Percentiles rank a stretch among this genome's conserved stretches.
These are phyloP conservation scores for Aspergillus arachidicola DNA, from an alignment of 2,329 filamentous ascomycete genomes.

Conservation along the genomic window DNA sequence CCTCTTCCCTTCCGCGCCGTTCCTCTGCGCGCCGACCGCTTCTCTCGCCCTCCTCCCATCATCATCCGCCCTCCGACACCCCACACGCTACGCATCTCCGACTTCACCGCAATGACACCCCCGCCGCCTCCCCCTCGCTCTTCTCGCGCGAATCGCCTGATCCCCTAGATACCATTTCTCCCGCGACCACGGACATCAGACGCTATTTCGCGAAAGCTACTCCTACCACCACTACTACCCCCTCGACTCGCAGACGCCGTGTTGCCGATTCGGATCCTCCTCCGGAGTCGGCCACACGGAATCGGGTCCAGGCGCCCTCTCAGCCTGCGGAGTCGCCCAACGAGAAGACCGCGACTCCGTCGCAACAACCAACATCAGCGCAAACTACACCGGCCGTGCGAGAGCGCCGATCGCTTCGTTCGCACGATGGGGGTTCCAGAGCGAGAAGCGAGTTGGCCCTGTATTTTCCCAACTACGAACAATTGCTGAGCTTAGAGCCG, in stretches of 20 bases:
- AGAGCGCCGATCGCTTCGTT: conserved; percentile 73
- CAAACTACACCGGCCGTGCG: conserved; percentile 8
- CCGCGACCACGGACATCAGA: conserved; percentile 13
- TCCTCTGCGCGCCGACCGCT: conserved; percentile 21
- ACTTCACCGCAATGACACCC: conserved; percentile 21
- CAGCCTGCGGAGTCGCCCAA: conserved; percentile 6
- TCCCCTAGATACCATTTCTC: conserved; percentile 29
- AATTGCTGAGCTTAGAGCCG: conserved; percentile 83
- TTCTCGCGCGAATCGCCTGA: conserved; percentile 31
- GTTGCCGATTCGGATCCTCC: background rate
- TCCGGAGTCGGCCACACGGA: background rate
- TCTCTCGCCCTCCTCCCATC: conserved; percentile 12
- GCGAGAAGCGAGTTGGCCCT: conserved; percentile 89
- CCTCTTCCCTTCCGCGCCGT: conserved; percentile 16
- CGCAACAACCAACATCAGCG: conserved; percentile 2
- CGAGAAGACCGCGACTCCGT: background rate
- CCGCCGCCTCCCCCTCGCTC: conserved; percentile 17
- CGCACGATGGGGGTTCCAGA: conserved; percentile 76
- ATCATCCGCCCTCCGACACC: conserved; percentile 17
- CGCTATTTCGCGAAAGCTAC: background rate
- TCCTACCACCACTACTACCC: background rate
- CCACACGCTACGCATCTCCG: conserved; percentile 20
- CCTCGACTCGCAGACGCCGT: background rate
- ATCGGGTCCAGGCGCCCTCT: background rate
- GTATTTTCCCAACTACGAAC: conserved; percentile 94